Base-by-base conservation (phyloP, 164 flowering plant genomes). In the Nelumbo lutea region DNA sequence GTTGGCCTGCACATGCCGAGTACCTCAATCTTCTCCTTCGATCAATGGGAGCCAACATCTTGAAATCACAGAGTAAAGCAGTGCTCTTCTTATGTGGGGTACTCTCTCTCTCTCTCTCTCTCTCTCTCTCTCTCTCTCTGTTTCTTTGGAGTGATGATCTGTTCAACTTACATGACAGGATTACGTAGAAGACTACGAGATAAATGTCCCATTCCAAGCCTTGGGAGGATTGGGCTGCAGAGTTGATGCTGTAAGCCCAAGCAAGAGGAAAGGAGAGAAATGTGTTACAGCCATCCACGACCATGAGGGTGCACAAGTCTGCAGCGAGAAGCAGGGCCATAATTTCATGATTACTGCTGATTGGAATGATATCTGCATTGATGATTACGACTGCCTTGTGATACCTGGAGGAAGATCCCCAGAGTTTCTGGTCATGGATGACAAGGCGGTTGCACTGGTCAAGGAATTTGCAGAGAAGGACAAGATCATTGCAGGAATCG, bases 391-490 rank as follows among this genome's bases (percentile, higher is more conserved):
- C 45, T 74, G 80, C 59, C 62, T 78, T 48, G 75, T 78, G 13
- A 78, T 78, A 44, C 80, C 80, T 14, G 80, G 80, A 38, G 80
- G 80, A 41, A 71, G 80, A 52, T 74, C 80, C 39, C 80, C 80
- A 2, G 77, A 78, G 65, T 72, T 68, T 69, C 65, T 78, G 61
- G 80, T 74, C 59, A 71, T 75, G 64, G 75, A 78, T 50, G 80
- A 78, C 42, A 74, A 71, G 58, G 80, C 71, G n/a, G 77, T 74
- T 51, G 60, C 69, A n/a, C 44, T 78, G 38, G 80, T 74, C 68
- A 74, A 71, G 69, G 61, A 71, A 65, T 78, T 78, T 58, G 66
- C 65, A 44, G 73, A 71, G 10, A 74, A 74, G 68, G 44, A 74
- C 61, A 78, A 74, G 72, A 42, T 78, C 41, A 44, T 78, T 43